Base-by-base conservation (phyloP, 2,329 filamentous ascomycete genomes). In the Chaetothyriales sp. region DNA sequence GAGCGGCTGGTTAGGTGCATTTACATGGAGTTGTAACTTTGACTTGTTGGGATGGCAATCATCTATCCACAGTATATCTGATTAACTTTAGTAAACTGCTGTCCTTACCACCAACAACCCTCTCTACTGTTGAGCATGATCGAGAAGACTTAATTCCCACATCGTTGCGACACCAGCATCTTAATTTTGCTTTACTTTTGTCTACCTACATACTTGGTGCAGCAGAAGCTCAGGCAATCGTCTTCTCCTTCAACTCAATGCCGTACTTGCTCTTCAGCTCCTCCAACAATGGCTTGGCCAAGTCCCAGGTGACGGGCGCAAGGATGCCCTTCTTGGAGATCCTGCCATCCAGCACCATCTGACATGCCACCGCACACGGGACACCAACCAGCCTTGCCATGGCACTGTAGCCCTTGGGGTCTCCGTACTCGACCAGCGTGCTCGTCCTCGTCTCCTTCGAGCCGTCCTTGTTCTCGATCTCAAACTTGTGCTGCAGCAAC, bases 311-410 rank as follows among this genome's bases (percentile, higher is more conserved):
- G 77, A 90, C 84, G 15, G 86, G 86, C 22, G 86, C 87, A 53
- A 93, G 68, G 48, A 92, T 73, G 65, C 83, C 84, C 71, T 78
- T 83, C 66, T 86, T 76, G 46, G 71, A 75, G 55, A 89, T 79
- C 2, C 79, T 84, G 18, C 84, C 84, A 65, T 87, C 75, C 42
- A 90, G 76, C 20, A 92, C 83, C 72, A 83, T 78, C 74, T 86
- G 76, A 55, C 88, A 84, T 44, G 86, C 86, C 51, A 86, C 79
- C 55, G 73, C 81, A 60, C 80, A 84, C 4, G 84, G 84, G 3
- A 88, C 74, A 63, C 86, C 86, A 50, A 93, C 86, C 44, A 87
- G 69, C 68, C 81, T 84, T 45, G 85, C 86, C 87, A 95, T 94
- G 59, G 84, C 80, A 3, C 77, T 83, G 72, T 90, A 93, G 32